phyloP scores from a whole-genome alignment of 306 rosid genomes.

The Adenanthera pavonina region DNA sequence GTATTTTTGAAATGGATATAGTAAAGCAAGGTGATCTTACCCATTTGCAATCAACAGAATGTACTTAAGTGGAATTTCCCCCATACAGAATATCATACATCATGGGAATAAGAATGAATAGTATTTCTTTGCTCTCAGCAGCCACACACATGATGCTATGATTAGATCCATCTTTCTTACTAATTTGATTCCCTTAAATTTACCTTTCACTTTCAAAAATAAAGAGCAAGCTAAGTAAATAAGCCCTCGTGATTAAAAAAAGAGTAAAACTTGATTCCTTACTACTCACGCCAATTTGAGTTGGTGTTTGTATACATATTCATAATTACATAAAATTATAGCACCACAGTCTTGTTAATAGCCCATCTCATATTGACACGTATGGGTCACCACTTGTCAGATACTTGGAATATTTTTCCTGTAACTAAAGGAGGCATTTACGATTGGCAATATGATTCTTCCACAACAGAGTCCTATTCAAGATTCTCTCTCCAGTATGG shows the following conservation, averaged over 20 bases:
- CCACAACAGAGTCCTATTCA: constrained; percentile 7
- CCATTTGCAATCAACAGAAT: constrained; percentile 1
- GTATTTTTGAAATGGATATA: not conserved
- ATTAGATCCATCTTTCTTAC: not conserved
- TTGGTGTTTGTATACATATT: no score
- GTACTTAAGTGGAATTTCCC: constrained; percentile 2
- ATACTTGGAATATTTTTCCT: not conserved
- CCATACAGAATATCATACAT: constrained; percentile 23
- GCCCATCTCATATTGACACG: not conserved
- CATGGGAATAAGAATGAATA: constrained; percentile 1
- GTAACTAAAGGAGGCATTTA: constrained; percentile 8
- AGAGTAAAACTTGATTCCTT: no score
- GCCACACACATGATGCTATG: not conserved
- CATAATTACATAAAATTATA: no score
- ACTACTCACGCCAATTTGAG: no score
- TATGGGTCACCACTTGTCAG: not conserved
- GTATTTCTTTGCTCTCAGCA: not conserved
- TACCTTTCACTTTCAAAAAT: no score
- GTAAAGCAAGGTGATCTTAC: not conserved
- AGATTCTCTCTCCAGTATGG: constrained; percentile 8
- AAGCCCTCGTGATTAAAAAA: no score
- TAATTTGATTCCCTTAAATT: no score
- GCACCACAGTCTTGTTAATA: no score
- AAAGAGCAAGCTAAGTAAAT: no score
- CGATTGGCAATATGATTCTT: constrained; percentile 6